Evolutionary conservation across 129 eudicot species (phyloP), one percentile per base, ranked within the genome.

Genomic region (Deinandra increscens): DNA sequence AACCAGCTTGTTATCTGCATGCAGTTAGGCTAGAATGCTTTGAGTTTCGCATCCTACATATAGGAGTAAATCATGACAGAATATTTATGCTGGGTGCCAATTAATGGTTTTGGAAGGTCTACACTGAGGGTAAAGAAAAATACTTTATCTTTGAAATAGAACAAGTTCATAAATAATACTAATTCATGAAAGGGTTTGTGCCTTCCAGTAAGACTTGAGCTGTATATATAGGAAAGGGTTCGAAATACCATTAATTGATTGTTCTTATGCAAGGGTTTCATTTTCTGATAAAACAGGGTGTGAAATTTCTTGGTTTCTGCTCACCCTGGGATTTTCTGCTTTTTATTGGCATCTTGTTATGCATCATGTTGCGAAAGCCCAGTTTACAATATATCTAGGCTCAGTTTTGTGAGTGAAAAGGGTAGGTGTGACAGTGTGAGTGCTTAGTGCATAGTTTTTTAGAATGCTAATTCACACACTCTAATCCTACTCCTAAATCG

Each of bases 1-100:
- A 41, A 56, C 31, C 26, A 19, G 31, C 42, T 33, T 58, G 58
- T 58, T 43, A 58, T 70, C 9, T 45, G 55, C n/a, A n/a, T 60
- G 15, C 61, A 38, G 9, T 70, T 36, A 39, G n/a, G 31, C 29
- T 15, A 38, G 54, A 70, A 55, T 70, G 43, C 54, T 56, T 70
- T 42, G 55, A 39, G 41, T 39, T 55, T 59, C 13, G 37, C 37
- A 55, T 55, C 61, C 23, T 55, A 9, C 61, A 9, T 55, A 22
- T 55, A 55, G 6, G 61, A 55, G 61, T 23, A 22, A 20, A 20
- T 22, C 34, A 20, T 23, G n/a, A 9, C 7, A 5, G 33, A 9
- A 4, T 54, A 36, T 9, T 51, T 51, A 7, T 19, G 58, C 1
- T 46, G 53, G 14, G 53, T 14, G 53, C 8, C 19, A 51, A 18